Evolutionary conservation across 108 stramenopile genomes (phyloP), one percentile per base, ranked within the genome.

Genomic region (Skeletonema grethae): DNA sequence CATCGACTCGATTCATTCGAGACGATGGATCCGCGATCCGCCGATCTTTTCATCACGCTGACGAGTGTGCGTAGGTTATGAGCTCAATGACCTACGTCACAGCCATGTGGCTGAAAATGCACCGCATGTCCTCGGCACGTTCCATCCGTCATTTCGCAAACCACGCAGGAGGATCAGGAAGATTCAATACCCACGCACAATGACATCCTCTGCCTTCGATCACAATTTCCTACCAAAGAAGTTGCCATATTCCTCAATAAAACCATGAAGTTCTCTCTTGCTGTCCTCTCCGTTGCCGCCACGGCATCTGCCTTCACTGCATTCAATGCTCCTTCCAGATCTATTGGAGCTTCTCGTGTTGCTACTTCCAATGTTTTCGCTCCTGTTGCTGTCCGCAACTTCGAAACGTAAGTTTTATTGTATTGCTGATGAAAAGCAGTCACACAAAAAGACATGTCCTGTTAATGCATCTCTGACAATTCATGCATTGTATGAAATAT

Each of bases 261-360:
- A 24, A 75, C 29, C 24, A 86, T 86, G 86, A 86, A 84, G 79
- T 55, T 86, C 63, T 32, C 63, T 60, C 35, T 82, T 69, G 81
- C 84, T 57, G 20, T 78, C 29, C 77, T 84, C 59, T 69, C 81
- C 48, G 32, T 82, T 34, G 71, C 76, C 70, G 82, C 82, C 28
- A 67, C 85, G 67, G 85, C 82, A 39, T 63, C 82, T 63, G 85
- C 85, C 43, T 85, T 85, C 62, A 72, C 85, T 43, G 11, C 63
- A 55, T 46, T 34, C 46, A 53, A 53, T 24, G 62, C 60, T 57
- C 39, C 78, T 29, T 56, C 66, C 25, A 60, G 63, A 53, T 62
- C 78, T 59, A 38, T 50, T 59, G 58, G 55, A 16, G 28, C 36
- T 20, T 61, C 65, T 57, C 64, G 74, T 55, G 63, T 66, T 62